Evolutionary conservation across 495 filamentous ascomycete species (phyloP), one percentile per base, ranked within the genome.

Genomic region (Poronia punctata): DNA sequence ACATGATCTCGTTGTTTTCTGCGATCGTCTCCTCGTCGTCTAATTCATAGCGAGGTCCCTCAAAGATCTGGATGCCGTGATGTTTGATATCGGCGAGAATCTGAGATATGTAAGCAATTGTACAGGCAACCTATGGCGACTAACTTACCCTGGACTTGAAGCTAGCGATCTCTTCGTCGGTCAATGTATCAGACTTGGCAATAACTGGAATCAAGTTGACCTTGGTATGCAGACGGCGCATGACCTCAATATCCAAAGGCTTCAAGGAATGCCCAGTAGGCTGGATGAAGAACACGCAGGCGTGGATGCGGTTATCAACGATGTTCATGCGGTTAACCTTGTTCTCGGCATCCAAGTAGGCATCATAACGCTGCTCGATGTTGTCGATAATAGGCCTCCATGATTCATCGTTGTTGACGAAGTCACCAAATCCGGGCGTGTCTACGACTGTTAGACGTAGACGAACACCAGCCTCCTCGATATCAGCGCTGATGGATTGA

Each of bases 301-400:
- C 90, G 56, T 98, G 92, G 43, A 98, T 87, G 54, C 92, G 84
- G 77, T 96, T 97, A 68, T 98, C 92, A 38, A 97, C 80, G 62
- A 97, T 97, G 76, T 98, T 98, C 77, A 93, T 93, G 48, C 92
- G 84, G 74, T 98, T 98, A 60, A 98, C 87, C 82, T 96, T 98
- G 78, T 98, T 97, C 75, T 98, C 92, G 30, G 92, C 90, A 69
- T 98, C 93, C 17, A 97, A 74, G 62, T 96, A 98, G 31, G 92
- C 86, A 62, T 98, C 92, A 59, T 93, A 98, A 46, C 92, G 84
- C 72, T 93, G 86, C 74, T 98, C 93, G 53, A 98, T 96, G 76
- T 97, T 95, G 72, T 98, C 90, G 45, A 95, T 82, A 70, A 98
- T 98, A 29, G 92, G 92, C 53, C 89, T 75, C 92, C 92, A 98